Percentiles rank a stretch among this genome's conserved stretches.
These are phyloP conservation scores for Podaxis sp. DNA, from an alignment of 768 basidiomycete species.

Conservation along the genomic window DNA sequence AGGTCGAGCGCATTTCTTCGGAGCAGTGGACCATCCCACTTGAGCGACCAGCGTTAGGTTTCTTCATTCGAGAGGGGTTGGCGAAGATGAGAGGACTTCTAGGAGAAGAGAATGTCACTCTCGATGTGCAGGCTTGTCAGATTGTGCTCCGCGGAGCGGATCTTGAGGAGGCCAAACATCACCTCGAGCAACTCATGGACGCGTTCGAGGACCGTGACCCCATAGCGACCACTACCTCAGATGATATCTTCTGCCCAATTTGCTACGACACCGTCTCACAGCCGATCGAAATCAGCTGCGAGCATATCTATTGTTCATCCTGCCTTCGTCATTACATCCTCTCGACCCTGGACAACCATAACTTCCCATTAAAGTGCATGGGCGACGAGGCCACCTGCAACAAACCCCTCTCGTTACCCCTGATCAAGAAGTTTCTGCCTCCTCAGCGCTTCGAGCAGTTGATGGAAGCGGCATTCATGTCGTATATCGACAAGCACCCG, in stretches of 20 bases:
- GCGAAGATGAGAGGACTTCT: constrained; percentile 45
- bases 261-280: constrained; percentile 43
- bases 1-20: constrained; percentile 43
- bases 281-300: constrained; percentile 39
- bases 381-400: constrained; percentile 55
- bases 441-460: constrained; percentile 46
- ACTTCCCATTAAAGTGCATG: constrained; percentile 62
- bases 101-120: constrained; percentile 49
- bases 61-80: constrained; percentile 50
- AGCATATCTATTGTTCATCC: constrained; percentile 44
- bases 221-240: background rate
- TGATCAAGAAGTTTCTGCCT: constrained; percentile 48
- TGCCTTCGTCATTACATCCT: constrained; percentile 46
- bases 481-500: constrained; percentile 50
- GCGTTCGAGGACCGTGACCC: constrained; percentile 9
- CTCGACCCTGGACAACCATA: constrained; percentile 33
- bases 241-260: constrained; percentile 41
- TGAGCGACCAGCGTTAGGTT: constrained; percentile 36
- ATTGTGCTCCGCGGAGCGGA: constrained; percentile 48
- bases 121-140: constrained; percentile 32
- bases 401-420: constrained; percentile 45
- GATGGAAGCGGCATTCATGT: constrained; percentile 49
- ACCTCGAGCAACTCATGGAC: constrained; percentile 38
- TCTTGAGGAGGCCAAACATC: constrained; percentile 49
- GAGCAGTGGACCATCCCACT: constrained; percentile 37